Percentiles rank a stretch among this genome's conserved stretches.
phyloP scores from a whole-genome alignment of 2,329 filamentous ascomycete genomes.

The Coniochaeta sp. region DNA sequence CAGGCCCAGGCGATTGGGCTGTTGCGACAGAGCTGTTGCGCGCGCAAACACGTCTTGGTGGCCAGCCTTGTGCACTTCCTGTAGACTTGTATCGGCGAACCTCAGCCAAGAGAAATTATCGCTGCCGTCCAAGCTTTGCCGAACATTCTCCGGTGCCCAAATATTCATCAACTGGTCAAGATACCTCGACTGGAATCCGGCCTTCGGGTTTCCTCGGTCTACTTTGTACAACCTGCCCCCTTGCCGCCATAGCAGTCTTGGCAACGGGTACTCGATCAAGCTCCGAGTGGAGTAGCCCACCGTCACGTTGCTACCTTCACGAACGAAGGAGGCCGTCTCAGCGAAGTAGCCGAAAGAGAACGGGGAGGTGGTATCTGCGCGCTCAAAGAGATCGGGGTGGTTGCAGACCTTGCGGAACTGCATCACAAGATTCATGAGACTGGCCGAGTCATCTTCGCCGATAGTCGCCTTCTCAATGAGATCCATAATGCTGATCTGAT shows the following conservation, averaged over 20 bases:
- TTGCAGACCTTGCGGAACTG: conserved; percentile 99
- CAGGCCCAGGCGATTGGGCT: conserved; percentile 50
- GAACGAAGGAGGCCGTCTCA: conserved; percentile 90
- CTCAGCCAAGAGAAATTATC: conserved; percentile 83
- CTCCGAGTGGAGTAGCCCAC: conserved; percentile 86
- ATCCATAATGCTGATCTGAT: conserved; percentile 98
- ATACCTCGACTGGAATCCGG: conserved; percentile 74
- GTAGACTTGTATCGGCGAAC: conserved; percentile 70
- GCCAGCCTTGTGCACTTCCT: conserved; percentile 63
- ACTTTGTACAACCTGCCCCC: conserved; percentile 69
- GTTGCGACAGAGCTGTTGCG: conserved; percentile 50
- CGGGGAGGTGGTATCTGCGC: conserved; percentile 83
- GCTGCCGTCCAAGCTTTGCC: conserved; percentile 49
- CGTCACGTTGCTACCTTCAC: conserved; percentile 72
- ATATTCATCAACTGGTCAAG: conserved; percentile 82
- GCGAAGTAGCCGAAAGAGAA: conserved; percentile 81
- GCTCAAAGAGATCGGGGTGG: conserved; percentile 93
- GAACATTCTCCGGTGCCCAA: conserved; percentile 75
- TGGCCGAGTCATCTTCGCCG: conserved; percentile 92
- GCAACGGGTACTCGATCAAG: conserved; percentile 75
- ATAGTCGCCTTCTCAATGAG: conserved; percentile 94
- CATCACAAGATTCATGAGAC: conserved; percentile 98
- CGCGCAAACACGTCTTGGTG: conserved; percentile 67
- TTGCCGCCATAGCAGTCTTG: conserved; percentile 73
- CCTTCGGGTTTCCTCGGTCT: conserved; percentile 63